A percentile compares a stretch with the other conserved stretches of the same genome.
These are phyloP conservation scores for Phlebiopsis flavidoalba DNA, from an alignment of 768 basidiomycete species.

Conservation along the genomic window DNA sequence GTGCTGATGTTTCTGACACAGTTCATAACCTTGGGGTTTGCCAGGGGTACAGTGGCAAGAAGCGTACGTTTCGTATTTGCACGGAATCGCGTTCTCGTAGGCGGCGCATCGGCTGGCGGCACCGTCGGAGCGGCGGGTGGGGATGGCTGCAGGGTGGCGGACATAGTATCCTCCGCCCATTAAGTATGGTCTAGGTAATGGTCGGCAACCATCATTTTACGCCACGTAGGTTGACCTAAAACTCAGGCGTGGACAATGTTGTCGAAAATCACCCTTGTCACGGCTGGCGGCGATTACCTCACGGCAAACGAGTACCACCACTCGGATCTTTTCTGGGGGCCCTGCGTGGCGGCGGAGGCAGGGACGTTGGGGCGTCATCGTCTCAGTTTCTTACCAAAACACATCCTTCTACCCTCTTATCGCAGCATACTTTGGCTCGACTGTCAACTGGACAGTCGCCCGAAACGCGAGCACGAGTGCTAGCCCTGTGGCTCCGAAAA, in stretches of 20 bases:
- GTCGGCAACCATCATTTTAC: not conserved
- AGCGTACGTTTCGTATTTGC: conserved; percentile 35
- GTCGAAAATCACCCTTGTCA: conserved; percentile 41
- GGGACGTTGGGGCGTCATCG: conserved; percentile 43
- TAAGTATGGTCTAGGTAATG: conserved; percentile 37
- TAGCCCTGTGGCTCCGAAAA: conserved; percentile 20
- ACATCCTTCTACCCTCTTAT: conserved; percentile 31
- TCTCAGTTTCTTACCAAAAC: conserved; percentile 42
- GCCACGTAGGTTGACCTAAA: not conserved
- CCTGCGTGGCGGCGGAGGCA: conserved; percentile 46
- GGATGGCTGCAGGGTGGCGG: conserved; percentile 46
- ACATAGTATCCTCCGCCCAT: conserved; percentile 36
- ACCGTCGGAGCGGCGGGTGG: conserved; percentile 44
- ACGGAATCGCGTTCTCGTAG: conserved; percentile 38
- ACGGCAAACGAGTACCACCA: conserved; percentile 36
- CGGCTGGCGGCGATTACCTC: conserved; percentile 34
- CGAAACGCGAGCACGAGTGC: conserved; percentile 23
- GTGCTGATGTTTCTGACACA: conserved; percentile 3
- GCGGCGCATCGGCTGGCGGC: conserved; percentile 34
- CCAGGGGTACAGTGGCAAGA: conserved; percentile 44
- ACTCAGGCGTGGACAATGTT: conserved; percentile 42
- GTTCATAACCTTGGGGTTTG: conserved; percentile 28
- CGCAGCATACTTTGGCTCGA: conserved; percentile 16
- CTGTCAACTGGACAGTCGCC: conserved; percentile 1
- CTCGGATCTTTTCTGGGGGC: conserved; percentile 50